phyloP scores from a whole-genome alignment of 768 basidiomycete species.

The Boletus sp. region DNA sequence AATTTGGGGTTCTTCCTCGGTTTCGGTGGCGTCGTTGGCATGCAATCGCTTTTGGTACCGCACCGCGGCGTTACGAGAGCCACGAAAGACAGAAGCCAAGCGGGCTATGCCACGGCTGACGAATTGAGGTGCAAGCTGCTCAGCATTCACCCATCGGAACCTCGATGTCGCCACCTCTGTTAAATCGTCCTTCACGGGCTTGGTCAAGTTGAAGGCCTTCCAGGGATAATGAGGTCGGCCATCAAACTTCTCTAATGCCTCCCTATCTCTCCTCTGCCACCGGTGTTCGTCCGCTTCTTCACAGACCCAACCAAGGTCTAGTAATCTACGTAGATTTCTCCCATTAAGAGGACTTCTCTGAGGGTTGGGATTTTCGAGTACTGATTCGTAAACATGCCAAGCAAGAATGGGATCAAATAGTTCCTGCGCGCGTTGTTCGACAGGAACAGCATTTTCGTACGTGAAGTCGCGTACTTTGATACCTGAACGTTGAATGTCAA shows the following conservation, averaged over 20 bases:
- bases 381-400: constrained; percentile 31
- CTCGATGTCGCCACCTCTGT: constrained; percentile 25
- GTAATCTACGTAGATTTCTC: constrained; percentile 26
- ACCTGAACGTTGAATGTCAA: constrained; percentile 28
- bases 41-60: constrained; percentile 28
- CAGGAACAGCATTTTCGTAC: constrained; percentile 18
- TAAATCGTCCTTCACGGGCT: constrained; percentile 28
- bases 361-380: constrained; percentile 20
- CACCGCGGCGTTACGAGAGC: not conserved
- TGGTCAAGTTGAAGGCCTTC: constrained; percentile 20
- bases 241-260: constrained; percentile 29
- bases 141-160: constrained; percentile 33
- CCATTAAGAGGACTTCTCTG: constrained; percentile 23
- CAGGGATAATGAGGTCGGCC: constrained; percentile 26
- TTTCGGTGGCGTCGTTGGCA: constrained; percentile 7
- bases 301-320: constrained; percentile 31
- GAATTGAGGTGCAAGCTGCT: constrained; percentile 28
- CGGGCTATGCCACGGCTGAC: constrained; percentile 23
- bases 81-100: constrained; percentile 14
- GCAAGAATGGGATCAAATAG: constrained; percentile 32
- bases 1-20: constrained; percentile 2
- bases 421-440: constrained; percentile 20
- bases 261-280: constrained; percentile 26
- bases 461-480: constrained; percentile 35
- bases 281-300: constrained; percentile 20